Conservation (phyloP, 2,329 filamentous ascomycete species). For the Sphaerulina populicola region DNA sequence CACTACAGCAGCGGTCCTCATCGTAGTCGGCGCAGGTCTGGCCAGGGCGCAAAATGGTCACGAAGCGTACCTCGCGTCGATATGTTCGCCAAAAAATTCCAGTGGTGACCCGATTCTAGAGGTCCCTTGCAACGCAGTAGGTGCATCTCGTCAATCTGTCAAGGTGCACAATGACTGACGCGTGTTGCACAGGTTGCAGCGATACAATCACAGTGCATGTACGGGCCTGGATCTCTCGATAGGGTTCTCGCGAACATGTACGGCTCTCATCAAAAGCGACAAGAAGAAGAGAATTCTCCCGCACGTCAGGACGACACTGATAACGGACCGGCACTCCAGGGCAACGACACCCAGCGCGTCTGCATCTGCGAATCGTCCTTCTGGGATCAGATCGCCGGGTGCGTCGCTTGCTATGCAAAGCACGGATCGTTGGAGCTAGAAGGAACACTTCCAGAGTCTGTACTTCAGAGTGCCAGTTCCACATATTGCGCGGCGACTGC, state of each 20-base stretch:
- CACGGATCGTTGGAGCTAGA: conserved; percentile 20
- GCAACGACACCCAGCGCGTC: conserved; percentile 22
- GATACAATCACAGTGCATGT: conserved; percentile 23
- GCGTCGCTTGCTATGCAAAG: conserved; percentile 20
- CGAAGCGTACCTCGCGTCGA: conserved; percentile 18
- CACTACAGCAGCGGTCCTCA: neutral
- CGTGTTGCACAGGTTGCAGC: conserved; percentile 3
- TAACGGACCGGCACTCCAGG: conserved; percentile 10
- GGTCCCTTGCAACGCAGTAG: conserved; percentile 24
- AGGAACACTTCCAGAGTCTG: conserved; percentile 1
- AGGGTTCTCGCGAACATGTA: neutral
- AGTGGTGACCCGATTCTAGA: conserved; percentile 20
- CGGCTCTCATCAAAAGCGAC: neutral
- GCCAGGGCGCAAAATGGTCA: conserved; percentile 8
- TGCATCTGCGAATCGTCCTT: conserved; percentile 27
- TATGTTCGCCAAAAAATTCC: conserved; percentile 22
- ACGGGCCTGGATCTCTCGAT: conserved; percentile 12
- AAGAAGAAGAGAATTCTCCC: neutral
- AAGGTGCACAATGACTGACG: neutral
- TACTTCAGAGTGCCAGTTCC: conserved; percentile 13
- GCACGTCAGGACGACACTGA: neutral
- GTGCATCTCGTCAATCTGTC: neutral
- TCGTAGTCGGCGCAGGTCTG: neutral
- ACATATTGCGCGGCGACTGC: conserved; percentile 25
- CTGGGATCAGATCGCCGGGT: conserved; percentile 19